Evolutionary conservation across 2,329 filamentous ascomycete genomes (phyloP).

Genomic region (Penicillium sp.): DNA sequence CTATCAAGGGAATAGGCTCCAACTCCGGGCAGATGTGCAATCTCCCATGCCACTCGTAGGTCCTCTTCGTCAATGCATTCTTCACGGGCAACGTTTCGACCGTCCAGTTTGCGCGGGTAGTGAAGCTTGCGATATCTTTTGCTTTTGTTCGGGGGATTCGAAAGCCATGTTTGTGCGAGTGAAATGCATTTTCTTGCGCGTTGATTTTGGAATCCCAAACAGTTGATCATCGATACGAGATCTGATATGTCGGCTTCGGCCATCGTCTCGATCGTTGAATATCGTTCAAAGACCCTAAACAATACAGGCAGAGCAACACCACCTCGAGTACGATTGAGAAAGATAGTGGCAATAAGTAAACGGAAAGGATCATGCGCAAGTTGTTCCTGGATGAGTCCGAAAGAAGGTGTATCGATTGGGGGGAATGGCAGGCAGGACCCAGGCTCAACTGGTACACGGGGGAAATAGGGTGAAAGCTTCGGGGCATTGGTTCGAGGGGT

Average conservation of each 20-base stretch:
- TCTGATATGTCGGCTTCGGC: constrained; percentile 57
- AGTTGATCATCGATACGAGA: constrained; percentile 62
- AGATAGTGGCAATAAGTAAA: constrained; percentile 77
- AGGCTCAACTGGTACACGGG: constrained; percentile 30
- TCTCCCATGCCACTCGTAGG: constrained; percentile 68
- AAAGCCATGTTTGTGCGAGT: constrained; percentile 68
- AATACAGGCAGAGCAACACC: constrained; percentile 73
- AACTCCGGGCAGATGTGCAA: constrained; percentile 75
- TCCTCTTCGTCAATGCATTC: constrained; percentile 52
- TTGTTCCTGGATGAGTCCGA: constrained; percentile 82
- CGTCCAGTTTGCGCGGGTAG: constrained; percentile 54
- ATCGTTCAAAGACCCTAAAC: constrained; percentile 64
- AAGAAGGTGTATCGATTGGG: constrained; percentile 59
- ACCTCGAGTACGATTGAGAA: constrained; percentile 79
- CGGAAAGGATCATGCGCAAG: constrained; percentile 73
- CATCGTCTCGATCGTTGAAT: constrained; percentile 65
- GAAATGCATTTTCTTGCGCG: constrained; percentile 67
- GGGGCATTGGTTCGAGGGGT: constrained; percentile 10
- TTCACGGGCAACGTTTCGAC: constrained; percentile 47
- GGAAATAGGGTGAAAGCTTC: constrained; percentile 47
- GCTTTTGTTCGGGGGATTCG: constrained; percentile 59
- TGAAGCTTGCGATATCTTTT: constrained; percentile 58
- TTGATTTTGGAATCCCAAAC: constrained; percentile 68
- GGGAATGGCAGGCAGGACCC: constrained; percentile 61
- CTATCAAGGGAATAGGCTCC: constrained; percentile 83